Conservation (phyloP, 2,329 filamentous ascomycete species). For the Phaeosphaeria sp. region DNA sequence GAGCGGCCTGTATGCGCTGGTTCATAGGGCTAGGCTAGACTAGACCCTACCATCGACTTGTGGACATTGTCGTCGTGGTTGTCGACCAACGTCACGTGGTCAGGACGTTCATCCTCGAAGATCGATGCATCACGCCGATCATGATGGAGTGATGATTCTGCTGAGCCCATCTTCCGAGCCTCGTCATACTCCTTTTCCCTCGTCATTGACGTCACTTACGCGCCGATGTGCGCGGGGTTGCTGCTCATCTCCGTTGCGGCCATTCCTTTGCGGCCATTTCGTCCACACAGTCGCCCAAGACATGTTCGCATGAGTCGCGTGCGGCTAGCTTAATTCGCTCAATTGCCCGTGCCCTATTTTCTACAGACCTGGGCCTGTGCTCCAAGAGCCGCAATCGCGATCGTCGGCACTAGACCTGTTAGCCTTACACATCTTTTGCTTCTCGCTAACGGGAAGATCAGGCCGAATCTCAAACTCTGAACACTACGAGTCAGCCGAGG, state of each 20-base stretch:
- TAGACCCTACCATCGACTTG: too few species aligned
- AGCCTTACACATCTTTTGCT: slow-evolving; percentile 1
- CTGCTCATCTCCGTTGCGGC: too few species aligned
- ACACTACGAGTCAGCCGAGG: background rate
- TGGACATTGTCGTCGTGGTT: too few species aligned
- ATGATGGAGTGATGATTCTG: background rate
- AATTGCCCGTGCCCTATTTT: background rate
- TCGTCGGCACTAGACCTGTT: slow-evolving; percentile 7
- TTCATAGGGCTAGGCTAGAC: background rate
- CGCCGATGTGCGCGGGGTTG: background rate
- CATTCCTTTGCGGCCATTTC: background rate
- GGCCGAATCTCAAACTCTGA: background rate
- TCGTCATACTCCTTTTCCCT: background rate
- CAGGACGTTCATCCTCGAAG: background rate
- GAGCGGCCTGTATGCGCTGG: background rate
- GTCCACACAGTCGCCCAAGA: slow-evolving; percentile 1
- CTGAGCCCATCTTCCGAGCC: background rate
- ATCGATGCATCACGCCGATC: too few species aligned
- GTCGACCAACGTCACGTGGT: background rate
- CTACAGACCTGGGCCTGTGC: background rate
- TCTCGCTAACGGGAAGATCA: background rate
- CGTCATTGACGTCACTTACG: slow-evolving; percentile 3
- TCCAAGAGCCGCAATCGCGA: slow-evolving; percentile 5
- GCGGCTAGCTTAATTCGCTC: background rate
- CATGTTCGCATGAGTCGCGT: background rate